phyloP scores from a whole-genome alignment of 768 basidiomycete species.

The Lactarius akahatsu region DNA sequence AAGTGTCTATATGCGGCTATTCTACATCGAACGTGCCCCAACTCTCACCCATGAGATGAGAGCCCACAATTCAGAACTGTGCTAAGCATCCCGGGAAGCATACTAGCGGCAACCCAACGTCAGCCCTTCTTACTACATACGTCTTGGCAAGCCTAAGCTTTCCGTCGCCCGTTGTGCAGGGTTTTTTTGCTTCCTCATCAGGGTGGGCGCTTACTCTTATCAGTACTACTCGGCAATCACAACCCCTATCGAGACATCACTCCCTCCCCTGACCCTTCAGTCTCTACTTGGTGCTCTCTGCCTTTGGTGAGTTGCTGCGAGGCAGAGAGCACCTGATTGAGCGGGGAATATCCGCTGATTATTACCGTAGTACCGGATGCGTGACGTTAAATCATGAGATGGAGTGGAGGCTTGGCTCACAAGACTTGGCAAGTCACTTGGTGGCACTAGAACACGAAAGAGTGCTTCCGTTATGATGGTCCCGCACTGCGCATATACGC shows the following conservation, averaged over 20 bases:
- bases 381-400: not conserved
- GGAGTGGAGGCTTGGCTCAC: not conserved
- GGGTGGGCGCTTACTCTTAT: not conserved
- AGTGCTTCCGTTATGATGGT: not conserved
- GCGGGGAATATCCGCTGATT: not conserved
- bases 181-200: not conserved
- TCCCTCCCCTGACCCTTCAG: not conserved
- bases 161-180: not conserved
- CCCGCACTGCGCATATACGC: not conserved
- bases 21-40: conserved; percentile 1
- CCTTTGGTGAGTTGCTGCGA: not conserved
- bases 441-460: not conserved
- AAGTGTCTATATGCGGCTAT: conserved; percentile 5
- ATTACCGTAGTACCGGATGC: not conserved
- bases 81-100: not conserved
- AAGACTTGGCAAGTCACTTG: not conserved
- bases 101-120: not conserved
- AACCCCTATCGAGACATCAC: not conserved
- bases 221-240: not conserved
- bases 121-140: not conserved
- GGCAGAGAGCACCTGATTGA: not conserved
- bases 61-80: not conserved
- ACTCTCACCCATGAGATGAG: not conserved
- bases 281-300: not conserved
- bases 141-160: not conserved